These are phyloP conservation scores for Mucor indicus DNA, from an alignment of 371 early-diverging fungal genomes.

Conservation along the genomic window DNA sequence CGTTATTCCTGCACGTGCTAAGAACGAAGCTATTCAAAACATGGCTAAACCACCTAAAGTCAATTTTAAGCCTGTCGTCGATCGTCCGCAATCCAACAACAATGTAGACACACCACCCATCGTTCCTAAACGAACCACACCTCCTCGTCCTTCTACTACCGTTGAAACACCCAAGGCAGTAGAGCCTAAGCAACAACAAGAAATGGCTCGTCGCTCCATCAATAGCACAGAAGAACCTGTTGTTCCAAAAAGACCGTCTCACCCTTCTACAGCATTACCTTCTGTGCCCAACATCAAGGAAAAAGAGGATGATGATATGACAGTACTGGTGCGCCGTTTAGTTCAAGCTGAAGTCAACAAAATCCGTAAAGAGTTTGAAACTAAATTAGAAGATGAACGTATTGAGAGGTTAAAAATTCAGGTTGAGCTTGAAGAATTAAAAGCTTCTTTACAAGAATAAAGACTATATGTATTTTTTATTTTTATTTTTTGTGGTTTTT, in stretches of 20 bases:
- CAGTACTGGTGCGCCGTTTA: conserved; percentile 34
- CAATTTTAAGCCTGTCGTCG: no score
- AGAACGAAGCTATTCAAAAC: not conserved
- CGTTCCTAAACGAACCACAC: conserved; percentile 38
- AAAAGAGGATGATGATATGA: conserved; percentile 27
- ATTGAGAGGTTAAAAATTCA: conserved; percentile 37
- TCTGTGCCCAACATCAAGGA: conserved; percentile 4
- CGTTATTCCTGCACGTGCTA: not conserved
- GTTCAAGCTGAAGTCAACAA: conserved; percentile 45
- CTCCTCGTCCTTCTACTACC: conserved; percentile 22
- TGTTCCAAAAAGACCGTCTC: not conserved
- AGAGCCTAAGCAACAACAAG: no score
- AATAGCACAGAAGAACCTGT: no score
- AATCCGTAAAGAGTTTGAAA: conserved; percentile 40
- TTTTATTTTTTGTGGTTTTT: not conserved
- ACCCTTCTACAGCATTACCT: conserved; percentile 5
- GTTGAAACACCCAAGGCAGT: no score
- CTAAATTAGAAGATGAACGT: conserved; percentile 42
- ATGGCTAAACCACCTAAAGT: conserved; percentile 42
- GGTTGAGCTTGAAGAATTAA: conserved; percentile 32
- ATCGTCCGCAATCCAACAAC: no score
- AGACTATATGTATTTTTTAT: not conserved
- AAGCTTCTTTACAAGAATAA: no score
- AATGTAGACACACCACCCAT: conserved; percentile 16
- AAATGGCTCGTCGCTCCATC: no score